Evolutionary conservation across 441 rosid species (phyloP), one percentile per base, ranked within the genome.

Genomic region (Pelargonium fulgidum): DNA sequence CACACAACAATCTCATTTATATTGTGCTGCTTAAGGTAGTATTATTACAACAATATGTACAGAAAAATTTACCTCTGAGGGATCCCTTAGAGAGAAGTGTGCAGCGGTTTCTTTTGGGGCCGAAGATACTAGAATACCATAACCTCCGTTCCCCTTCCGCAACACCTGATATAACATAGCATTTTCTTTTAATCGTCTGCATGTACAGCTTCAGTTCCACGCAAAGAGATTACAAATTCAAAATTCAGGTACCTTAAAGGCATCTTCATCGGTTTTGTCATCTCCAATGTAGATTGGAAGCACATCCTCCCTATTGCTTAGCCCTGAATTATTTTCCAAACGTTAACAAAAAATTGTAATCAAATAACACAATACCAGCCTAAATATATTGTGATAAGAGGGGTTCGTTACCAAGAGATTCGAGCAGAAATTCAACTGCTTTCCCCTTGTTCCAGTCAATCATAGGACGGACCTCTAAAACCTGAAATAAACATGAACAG

Each of bases 361-460:
- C 62, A 29, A 16, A 65, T 39, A 52, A 52, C 17, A 17, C 64
- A 36, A 29, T 17, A 11, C 62, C 17, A 10, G 14, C 39, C 44
- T 68, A 26, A 41, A 58, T n/a, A 13, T n/a, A 16, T 56, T n/a
- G 20, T 56, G 68, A 29, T 58, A 20, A 2, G 62, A 47, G 7
- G 12, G 39, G 66, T 26, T 14, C 47, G 12, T 16, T 85, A 93
- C 96, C 96, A 3, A 91, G 93, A 70, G 96, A 87, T 68, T 91
- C 92, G 4, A 91, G 90, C 72, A 93, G 79, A 78, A 93, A 93
- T 74, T 89, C 88, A 22, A 89, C 96, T 29, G 97, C 97, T 81
- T 86, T 88, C 69, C 99, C 99, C 79, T 93, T 93, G 66, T 91
- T 83, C 99, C 99, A 93, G 67, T 91, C 87, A 67, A 93, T 88